Evolutionary conservation across 768 basidiomycete species (phyloP), one percentile per base, ranked within the genome.

Genomic region (Leccinum incarnatum): DNA sequence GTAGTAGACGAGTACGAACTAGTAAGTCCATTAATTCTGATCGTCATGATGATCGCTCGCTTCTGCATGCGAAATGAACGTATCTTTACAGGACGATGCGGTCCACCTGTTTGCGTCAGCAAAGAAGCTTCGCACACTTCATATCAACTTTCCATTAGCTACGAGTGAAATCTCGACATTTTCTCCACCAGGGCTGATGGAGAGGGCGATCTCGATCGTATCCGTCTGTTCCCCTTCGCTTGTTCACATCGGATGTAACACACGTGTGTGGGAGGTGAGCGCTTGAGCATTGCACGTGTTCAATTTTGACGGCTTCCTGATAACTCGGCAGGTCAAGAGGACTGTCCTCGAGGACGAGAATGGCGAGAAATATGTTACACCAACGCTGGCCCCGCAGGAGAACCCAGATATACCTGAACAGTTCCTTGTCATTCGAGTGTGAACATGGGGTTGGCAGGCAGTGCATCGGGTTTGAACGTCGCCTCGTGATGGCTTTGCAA

Each of bases 331-430:
- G 87, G 78, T 88, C 36, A 73, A 76, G 55, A 75, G 81, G 40
- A 64, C 62, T 15, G 73, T 82, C 11, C 52, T 65, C 2, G 59
- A 69, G 9, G 71, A 74, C 15, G 76, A 76, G 27, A 68, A 76
- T 34, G 82, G 82, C 1, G 69, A 69, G 51, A 72, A 78, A 40
- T 65, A 64, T 14, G 67, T 72, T 21, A 72, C 74, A 54, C 76
- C 76, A 9, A 72, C 58, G 1, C 72, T 89, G 8, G 75, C 71
- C 2, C 76, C 79, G 1, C 89, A 86, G 61, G 87, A 89, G 63
- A 81, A 75, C 57, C 83, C 83, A 8, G 86, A 85, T 58, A 74
- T 91, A 19, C 89, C 89, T 19, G 89, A 91, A 62, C 82, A 82
- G 53, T 90, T 91, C 63, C 78, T 87, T 51, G 87, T 90, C 34